A percentile compares a stretch with the other conserved stretches of the same genome.
Evolutionary conservation across 352 stramenopile genomes (phyloP).

Genomic region (Globisporangium cystogenes): DNA sequence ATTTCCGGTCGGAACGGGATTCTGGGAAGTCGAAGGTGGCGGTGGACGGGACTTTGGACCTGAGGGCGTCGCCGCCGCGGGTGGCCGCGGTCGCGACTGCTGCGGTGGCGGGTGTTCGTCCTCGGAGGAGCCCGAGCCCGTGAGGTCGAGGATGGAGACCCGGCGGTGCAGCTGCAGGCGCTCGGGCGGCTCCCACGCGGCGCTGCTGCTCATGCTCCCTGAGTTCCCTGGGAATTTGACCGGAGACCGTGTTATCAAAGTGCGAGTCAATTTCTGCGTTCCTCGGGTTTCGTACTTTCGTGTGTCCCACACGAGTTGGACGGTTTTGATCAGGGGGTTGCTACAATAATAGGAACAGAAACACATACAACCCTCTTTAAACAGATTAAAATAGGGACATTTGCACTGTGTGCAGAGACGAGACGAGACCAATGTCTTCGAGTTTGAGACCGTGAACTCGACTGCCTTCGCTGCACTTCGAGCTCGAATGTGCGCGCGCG

Average conservation of each 20-base stretch:
- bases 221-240: background rate
- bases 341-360: no score
- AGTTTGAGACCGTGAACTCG: no score
- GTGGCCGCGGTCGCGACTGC: background rate
- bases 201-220: background rate
- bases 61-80: no score
- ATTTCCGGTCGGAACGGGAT: background rate
- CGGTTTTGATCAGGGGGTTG: no score
- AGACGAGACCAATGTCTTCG: no score
- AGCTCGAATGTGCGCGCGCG: no score
- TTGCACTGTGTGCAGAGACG: no score
- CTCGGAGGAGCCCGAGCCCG: background rate
- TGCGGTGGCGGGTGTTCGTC: background rate
- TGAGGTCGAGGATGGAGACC: constrained; percentile 11
- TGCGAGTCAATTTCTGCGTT: no score
- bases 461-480: no score
- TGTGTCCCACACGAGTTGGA: background rate
- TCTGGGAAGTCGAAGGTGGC: background rate
- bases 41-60: background rate
- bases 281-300: background rate
- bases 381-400: no score
- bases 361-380: no score
- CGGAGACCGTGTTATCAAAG: background rate
- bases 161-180: constrained; percentile 15
- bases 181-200: background rate